Percentiles rank a stretch among this genome's conserved stretches.
These are phyloP conservation scores for Tuber calosporum DNA, from an alignment of 495 filamentous ascomycete species.

Conservation along the genomic window DNA sequence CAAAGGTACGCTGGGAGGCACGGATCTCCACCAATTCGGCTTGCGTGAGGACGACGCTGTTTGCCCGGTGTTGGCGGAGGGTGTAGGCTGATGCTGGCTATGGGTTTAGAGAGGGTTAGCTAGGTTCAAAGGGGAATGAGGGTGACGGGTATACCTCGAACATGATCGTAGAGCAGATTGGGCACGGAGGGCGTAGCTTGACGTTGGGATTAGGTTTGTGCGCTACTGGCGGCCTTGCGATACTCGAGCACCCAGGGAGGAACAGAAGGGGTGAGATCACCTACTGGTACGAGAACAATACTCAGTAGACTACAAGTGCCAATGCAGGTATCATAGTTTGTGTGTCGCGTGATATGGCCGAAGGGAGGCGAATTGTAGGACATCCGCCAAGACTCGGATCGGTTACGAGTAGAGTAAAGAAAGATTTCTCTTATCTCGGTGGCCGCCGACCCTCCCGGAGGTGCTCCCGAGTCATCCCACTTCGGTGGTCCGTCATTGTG, in stretches of 20 bases:
- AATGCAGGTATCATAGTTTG: not conserved
- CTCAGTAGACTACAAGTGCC: too few relatives aligned
- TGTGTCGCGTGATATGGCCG: not conserved
- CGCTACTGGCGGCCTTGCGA: not conserved
- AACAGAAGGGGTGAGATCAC: not conserved
- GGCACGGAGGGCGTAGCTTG: not conserved
- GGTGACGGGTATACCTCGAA: not conserved
- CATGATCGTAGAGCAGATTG: not conserved
- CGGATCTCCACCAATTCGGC: slow-evolving; percentile 88
- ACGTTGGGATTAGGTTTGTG: not conserved
- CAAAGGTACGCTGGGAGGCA: slow-evolving; percentile 90
- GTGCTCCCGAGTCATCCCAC: not conserved
- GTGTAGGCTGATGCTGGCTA: slow-evolving; percentile 8
- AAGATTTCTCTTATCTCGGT: not conserved
- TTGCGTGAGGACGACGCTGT: slow-evolving; percentile 70
- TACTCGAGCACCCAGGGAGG: not conserved
- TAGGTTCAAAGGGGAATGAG: not conserved
- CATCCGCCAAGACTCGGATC: not conserved
- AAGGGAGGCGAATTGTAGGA: not conserved
- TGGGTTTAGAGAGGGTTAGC: slow-evolving; percentile 10
- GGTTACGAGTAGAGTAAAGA: not conserved
- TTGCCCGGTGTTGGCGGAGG: slow-evolving; percentile 74
- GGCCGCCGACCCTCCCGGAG: not conserved
- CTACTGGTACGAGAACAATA: not conserved
- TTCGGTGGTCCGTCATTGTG: not conserved